Evolutionary conservation across 2,329 filamentous ascomycete species (phyloP).

Genomic region (Fusarium sulawesiense): DNA sequence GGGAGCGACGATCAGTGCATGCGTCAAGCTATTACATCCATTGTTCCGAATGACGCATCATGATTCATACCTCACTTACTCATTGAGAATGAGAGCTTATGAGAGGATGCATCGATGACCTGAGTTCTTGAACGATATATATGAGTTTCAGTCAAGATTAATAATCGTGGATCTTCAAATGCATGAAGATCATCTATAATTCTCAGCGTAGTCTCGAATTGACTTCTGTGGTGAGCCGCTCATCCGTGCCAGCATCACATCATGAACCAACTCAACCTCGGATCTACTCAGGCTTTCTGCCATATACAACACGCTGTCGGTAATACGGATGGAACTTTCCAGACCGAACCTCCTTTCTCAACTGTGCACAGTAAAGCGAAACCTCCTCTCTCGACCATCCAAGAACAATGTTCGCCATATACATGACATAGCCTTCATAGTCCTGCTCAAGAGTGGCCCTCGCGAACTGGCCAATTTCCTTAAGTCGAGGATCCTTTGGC

Average conservation of each 20-base stretch:
- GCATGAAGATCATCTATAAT: background rate
- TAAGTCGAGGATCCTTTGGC: constrained; percentile 24
- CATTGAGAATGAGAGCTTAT: background rate
- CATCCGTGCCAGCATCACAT: background rate
- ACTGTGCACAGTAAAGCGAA: constrained; percentile 49
- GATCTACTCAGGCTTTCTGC: constrained; percentile 32
- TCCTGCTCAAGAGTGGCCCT: constrained; percentile 52
- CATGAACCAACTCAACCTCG: background rate
- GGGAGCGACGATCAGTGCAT: background rate
- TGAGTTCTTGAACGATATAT: background rate
- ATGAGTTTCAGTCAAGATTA: background rate
- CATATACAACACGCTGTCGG: constrained; percentile 46
- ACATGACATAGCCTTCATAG: constrained; percentile 50
- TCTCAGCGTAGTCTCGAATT: background rate
- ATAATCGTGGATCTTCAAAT: no score
- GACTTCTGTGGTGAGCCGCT: background rate
- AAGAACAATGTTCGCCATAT: constrained; percentile 51
- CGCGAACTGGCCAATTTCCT: constrained; percentile 43
- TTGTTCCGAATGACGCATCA: background rate
- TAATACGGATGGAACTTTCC: constrained; percentile 48
- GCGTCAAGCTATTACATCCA: background rate
- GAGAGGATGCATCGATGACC: background rate
- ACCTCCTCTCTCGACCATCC: constrained; percentile 53
- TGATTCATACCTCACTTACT: background rate
- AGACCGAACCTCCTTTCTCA: constrained; percentile 49